Base-by-base conservation (phyloP, 805 yeast genomes). In the Priceomyces haplophilus region DNA sequence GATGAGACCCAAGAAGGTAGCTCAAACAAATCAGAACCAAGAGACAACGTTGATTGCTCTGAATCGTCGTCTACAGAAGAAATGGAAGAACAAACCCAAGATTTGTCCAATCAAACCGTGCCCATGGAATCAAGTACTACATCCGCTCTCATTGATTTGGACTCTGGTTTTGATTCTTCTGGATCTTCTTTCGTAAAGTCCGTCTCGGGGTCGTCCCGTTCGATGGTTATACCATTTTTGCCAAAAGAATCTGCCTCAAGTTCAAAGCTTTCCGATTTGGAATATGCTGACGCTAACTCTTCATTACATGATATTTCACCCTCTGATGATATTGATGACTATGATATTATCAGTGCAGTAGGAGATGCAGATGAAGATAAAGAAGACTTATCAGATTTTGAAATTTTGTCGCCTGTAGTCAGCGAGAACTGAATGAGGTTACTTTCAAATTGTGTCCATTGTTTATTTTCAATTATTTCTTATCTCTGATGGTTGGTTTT, bases 361-460 rank as follows among this genome's bases (percentile, higher is more conserved):
- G 53, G 45, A 16, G 67, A 60, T 13, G 64, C 56, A 13, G 56
- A 51, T 15, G 67, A 61, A 19, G 64, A 56, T 13, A 62, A 56
- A 12, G 31, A 23, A 11, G 45, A 51, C 32, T 60, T 52, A 24
- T 67, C 72, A 3, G 75, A 69, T 46, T 69, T 50, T 42, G 73
- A 69, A 44, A 47, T 69, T 19, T 59, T 69, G 46, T 63, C 70
- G 1, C 55, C 65, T 11, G 50, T 50, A 18, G 46, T 37, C 16
- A 46, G 51, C 34, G 37, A 47, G 19, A 19, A 27, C 15, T 34
- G 37, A 27, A 18, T n/a, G 34, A 27, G 24, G 24, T 21, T 21
- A 29, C 30, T 21, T 13, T 16, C 13, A 12, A 11, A 12, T 32
- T 32, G 33, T 8, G 15, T 19, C 12, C 18, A 20, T 30, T 29